Base-by-base conservation (phyloP, 2,329 filamentous ascomycete species). In the Helminthosporium solani region DNA sequence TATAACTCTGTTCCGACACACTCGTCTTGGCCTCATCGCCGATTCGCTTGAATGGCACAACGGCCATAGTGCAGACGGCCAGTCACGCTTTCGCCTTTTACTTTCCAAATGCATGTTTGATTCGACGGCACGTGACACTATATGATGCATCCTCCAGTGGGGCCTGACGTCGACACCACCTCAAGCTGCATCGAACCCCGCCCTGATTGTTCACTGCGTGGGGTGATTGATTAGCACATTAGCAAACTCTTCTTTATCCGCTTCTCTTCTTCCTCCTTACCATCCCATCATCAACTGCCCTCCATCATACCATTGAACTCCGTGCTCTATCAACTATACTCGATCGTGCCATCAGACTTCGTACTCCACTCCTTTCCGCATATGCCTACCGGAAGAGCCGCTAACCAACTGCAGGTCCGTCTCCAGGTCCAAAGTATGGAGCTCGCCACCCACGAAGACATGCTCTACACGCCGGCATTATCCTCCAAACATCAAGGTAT, bases 401-500 rank as follows among this genome's bases (percentile, higher is more conserved):
- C 64, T 68, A 44, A 67, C 55, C 20, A 30, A 14, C 12, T 39
- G 14, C 36, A 67, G 61, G 50, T n/a, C n/a, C n/a, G 52, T 42
- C 42, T 20, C 33, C 40, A 37, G 40, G 36, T 16, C 33, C 49
- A 54, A 60, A 66, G 62, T 66, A 67, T 66, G 63, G 58, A 53
- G 43, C 46, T 52, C 60, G 57, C 42, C 51, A 60, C 55, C 56
- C 60, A 49, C 41, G 16, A 60, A 59, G 61, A 54, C 60, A 60
- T 57, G 53, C 54, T 60, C 59, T 60, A 44, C 40, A 50, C 57
- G 64, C 60, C 47, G 61, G 62, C 54, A 51, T 70, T 69, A 63
- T 70, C 66, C 57, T 49, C 51, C 51, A 56, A 47, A 43, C 46
- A 61, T 65, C 60, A 70, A 70, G 67, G 67, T 70, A 69, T 58